phyloP scores from a whole-genome alignment of 192 early-diverging fungal species.

The Diversispora eburnea region DNA sequence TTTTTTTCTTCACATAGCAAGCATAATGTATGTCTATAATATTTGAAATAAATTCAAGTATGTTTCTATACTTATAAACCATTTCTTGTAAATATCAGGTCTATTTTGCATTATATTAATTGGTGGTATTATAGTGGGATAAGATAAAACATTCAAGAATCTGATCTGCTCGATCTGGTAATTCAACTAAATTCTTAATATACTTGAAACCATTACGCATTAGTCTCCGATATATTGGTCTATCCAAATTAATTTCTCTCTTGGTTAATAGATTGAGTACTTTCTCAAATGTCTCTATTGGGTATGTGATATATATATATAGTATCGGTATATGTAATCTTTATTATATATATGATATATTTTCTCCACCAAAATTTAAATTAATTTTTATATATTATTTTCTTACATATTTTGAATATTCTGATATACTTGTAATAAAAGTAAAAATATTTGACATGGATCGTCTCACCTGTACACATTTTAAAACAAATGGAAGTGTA shows the following conservation, averaged over 20 bases:
- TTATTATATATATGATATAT: slow-evolving; percentile 11
- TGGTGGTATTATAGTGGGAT: slow-evolving; percentile 1
- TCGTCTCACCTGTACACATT: not conserved
- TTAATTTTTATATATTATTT: slow-evolving; percentile 9
- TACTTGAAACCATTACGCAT: slow-evolving; percentile 9
- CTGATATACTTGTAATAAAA: slow-evolving; percentile 9
- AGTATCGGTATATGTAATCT: not conserved
- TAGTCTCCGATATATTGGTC: slow-evolving; percentile 9
- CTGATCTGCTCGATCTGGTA: not conserved
- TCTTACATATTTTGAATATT: slow-evolving; percentile 13
- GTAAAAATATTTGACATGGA: slow-evolving; percentile 10
- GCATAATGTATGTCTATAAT: no score
- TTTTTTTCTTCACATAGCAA: no score
- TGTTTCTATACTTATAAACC: slow-evolving; percentile 18
- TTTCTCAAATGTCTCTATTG: not conserved
- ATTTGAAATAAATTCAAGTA: slow-evolving; percentile 14
- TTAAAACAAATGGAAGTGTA: not conserved
- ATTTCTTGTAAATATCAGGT: slow-evolving; percentile 20
- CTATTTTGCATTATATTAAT: slow-evolving; percentile 14
- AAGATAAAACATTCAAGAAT: slow-evolving; percentile 2
- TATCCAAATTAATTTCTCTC: not conserved
- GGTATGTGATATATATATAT: not conserved
- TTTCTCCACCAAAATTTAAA: slow-evolving; percentile 10
- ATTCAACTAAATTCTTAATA: slow-evolving; percentile 9
- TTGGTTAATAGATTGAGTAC: slow-evolving; percentile 17